Base-by-base conservation (phyloP, 2,329 filamentous ascomycete genomes). In the Emmonsia crescens region DNA sequence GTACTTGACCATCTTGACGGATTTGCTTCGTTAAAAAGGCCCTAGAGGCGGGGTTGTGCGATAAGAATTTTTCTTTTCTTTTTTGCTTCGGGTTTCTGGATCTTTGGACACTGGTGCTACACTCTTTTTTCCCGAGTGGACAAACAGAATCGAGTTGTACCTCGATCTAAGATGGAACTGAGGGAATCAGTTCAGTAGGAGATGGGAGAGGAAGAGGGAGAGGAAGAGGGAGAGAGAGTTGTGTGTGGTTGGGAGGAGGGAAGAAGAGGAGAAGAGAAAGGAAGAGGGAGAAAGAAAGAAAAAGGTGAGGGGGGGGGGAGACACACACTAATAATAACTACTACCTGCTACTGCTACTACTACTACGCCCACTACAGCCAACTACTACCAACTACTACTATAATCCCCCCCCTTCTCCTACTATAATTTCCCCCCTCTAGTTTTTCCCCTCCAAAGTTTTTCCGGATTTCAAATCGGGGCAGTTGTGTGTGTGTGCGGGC, bases 1-100 rank as follows among this genome's bases (percentile, higher is more conserved):
- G 89, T 89, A 96, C 92, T 97, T 96, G 80, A 99, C 94, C 94
- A 99, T 99, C 79, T 91, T 96, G 88, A 83, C 91, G 89, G 91
- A 89, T 73, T 72, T 73, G 72, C 70, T 64, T 66, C 64, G 65
- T 69, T 61, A 27, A 66, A 27, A 66, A 62, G 56, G 72, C 73
- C 72, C 64, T 73, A 71, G 73, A 75, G 74, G 74, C 73, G 73
- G 73, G 74, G 74, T 72, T 71, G 66, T 67, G 60, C 36, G 67
- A 68, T 64, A 65, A 65, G 62, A 54, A 49, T 27, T 58, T 64
- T 60, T 49, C n/a, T 62, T 62, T 52, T 65, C 58, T 60, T 56
- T 64, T 55, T 60, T 64, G 65, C 69, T 68, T 67, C 64, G 42
- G n/a, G n/a, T 24, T 61, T 61, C 54, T n/a, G n/a, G n/a, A n/a